Percentiles rank a stretch among this genome's conserved stretches.
Evolutionary conservation across 257 asterid species (phyloP).

Genomic region (Osmanthus fragrans): DNA sequence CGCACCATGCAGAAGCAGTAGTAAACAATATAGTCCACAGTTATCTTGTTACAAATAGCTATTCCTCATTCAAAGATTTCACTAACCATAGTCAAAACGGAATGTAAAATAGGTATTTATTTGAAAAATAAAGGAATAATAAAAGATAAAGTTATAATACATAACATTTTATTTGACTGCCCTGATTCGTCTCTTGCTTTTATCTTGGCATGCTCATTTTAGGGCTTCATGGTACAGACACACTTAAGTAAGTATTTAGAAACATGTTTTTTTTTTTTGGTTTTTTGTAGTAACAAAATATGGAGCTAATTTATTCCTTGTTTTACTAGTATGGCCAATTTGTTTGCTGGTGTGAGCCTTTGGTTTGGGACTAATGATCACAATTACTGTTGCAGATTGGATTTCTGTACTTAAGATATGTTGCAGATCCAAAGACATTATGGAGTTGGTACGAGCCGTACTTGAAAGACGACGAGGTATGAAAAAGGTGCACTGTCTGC

Average conservation of each 20-base stretch:
- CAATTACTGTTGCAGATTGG: constrained; percentile 62
- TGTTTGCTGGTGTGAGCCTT: constrained; percentile 16
- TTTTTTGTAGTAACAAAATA: not conserved
- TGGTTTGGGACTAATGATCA: constrained; percentile 8
- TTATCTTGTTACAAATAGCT: no score
- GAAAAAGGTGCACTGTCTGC: constrained; percentile 27
- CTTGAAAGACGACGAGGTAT: constrained; percentile 96
- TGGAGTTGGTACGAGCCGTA: constrained; percentile 97
- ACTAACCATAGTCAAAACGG: not conserved
- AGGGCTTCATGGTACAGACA: not conserved
- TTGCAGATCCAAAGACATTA: constrained; percentile 86
- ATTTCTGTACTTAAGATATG: constrained; percentile 84
- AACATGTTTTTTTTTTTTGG: not conserved
- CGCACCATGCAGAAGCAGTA: not conserved
- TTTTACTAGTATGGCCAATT: constrained; percentile 1
- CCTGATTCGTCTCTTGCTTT: not conserved
- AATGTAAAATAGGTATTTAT: not conserved
- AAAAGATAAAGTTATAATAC: not conserved
- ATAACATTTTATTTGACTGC: not conserved
- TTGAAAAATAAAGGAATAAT: not conserved
- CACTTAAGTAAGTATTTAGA: not conserved
- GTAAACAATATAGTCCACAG: no score
- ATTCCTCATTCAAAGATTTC: not conserved
- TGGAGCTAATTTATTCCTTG: not conserved
- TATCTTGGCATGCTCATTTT: not conserved